Conservation (phyloP, 148 eudicot species). For the Rhododendron simsii region DNA sequence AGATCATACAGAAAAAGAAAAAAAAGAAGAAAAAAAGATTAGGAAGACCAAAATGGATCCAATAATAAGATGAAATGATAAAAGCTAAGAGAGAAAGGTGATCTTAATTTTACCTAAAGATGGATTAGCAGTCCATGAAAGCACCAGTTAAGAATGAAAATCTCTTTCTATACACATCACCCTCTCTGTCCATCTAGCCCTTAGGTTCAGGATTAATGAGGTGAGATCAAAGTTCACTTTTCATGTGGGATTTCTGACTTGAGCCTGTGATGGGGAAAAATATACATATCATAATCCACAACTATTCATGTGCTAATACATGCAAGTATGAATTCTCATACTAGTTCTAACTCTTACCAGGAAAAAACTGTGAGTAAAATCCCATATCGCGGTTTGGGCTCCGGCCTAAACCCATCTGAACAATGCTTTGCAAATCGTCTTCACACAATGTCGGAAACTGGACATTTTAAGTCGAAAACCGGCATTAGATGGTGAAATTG, state of each 20-base stretch:
- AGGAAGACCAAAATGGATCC: neutral
- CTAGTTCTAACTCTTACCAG: neutral
- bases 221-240: slow-evolving; percentile 47
- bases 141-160: neutral
- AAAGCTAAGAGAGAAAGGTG: slow-evolving; percentile 11
- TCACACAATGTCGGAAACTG: slow-evolving; percentile 60
- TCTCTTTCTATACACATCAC: slow-evolving; percentile 50
- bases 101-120: slow-evolving; percentile 20
- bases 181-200: slow-evolving; percentile 14
- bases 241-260: neutral
- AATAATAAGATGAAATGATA: slow-evolving; percentile 16
- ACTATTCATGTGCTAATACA: neutral
- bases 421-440: slow-evolving; percentile 77
- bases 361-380: neutral
- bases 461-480: neutral
- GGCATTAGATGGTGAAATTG: neutral
- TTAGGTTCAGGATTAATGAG: slow-evolving; percentile 23
- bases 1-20: neutral
- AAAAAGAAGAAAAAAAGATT: neutral
- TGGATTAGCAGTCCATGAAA: slow-evolving; percentile 7
- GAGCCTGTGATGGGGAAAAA: neutral
- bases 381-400: slow-evolving; percentile 10
- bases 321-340: neutral
- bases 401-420: slow-evolving; percentile 62
- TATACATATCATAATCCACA: neutral